Base-by-base conservation (phyloP, 352 stramenopile species). In the Phytopythium sindhum region DNA sequence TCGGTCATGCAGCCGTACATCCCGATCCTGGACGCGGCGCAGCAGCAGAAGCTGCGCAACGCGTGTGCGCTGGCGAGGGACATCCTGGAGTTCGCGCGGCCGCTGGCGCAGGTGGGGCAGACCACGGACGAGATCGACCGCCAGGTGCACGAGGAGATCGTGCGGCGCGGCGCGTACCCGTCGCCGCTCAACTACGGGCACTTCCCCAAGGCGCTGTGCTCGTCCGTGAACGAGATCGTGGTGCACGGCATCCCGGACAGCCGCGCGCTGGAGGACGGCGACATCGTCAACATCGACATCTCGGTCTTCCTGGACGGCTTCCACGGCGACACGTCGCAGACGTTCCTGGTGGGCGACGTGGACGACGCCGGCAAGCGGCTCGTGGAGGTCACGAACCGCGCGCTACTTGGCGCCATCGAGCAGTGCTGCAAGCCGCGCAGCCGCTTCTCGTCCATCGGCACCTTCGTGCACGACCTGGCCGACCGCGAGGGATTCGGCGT, bases 301-400 rank as follows among this genome's bases (percentile, higher is more conserved):
- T 98, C 95, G 31, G 91, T 98, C 53, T 98, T 80, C 61, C 51
- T 98, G 4, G 78, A 95, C 57, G 96, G 96, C 11, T 98, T 98
- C 65, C 97, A 99, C 75, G 98, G 97, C 29, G 98, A 99, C 74
- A 99, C 98, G 57, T 99, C 96, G 70, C 91, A 95, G 53, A 99
- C 96, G 0, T 96, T 99, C 55, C 72, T 97, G 24, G 96, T 99
- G 10, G 97, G 97, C 10, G 73, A 97, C 62, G 89, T 97, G 7
- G 94, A 98, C 57, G 81, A 94, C 15, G 77, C 66, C 23, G 89
- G 84, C 29, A 83, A 88, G 63, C 81, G 88, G 51, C 79, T 99
- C n/a, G 75, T 99, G 10, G 77, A 97, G 61, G 73, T 89, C 26
- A 96, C 89, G n/a, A 93, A 97, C 56, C 45, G 81, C 10, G 82